Evolutionary conservation across 2,329 filamentous ascomycete species (phyloP), one percentile per base, ranked within the genome.

Genomic region (Calonectria pseudoturangicola): DNA sequence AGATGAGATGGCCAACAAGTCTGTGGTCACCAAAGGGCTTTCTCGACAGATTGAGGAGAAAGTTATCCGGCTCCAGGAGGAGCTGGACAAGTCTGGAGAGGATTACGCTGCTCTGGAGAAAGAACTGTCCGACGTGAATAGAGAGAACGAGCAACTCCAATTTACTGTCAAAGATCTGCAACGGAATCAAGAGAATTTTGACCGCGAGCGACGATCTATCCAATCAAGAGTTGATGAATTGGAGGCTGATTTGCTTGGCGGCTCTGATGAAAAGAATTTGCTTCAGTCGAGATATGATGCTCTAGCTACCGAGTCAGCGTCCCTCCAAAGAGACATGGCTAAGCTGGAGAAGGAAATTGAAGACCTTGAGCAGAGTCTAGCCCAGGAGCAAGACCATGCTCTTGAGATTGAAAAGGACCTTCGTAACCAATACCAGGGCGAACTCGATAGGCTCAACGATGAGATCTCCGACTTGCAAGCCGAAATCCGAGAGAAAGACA

Each of bases 1-100:
- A 74, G 93, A 94, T 67, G 94, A 95, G 78, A 91, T 95, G 89
- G 89, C 93, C 27, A 93, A 96, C 83, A 95, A 95, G 78, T 96
- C 94, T 0, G 89, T 95, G 45, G 91, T 91, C 66, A 94, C 93
- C 15, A 95, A 94, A 80, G 93, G 93, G 2, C 87, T 95, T 10
- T 94, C 91, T 66, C 90, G 93, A 39, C 93, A 96, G 83, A 88
- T 95, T 21, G 93, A 96, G 79, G 93, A 94, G 76, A 94, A 92
- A 82, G 85, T 91, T 10, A 85, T 87, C 65, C 91, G 91, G 39
- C 85, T 96, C 12, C 93, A 95, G 76, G 86, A 89, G 56, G 93
- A 95, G 70, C 84, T 95, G 7, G 89, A 91, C 70, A 85, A 85
- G 72, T 85, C 88, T 21, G 85, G 87, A 25, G 83, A 87, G 25